Base-by-base conservation (phyloP, 2,329 filamentous ascomycete genomes). In the Botrytis tulipae region DNA sequence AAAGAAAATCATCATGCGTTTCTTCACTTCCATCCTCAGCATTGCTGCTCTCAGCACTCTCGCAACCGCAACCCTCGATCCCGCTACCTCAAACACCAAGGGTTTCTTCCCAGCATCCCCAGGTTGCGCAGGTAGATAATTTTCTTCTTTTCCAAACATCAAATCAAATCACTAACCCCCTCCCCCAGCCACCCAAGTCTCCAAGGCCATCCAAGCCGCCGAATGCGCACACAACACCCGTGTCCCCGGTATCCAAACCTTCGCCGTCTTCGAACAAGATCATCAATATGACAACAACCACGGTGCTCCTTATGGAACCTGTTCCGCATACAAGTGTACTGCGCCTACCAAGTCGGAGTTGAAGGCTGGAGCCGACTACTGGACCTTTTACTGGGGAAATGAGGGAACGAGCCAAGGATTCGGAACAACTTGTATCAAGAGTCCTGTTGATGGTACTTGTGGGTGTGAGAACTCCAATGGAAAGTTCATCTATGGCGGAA, bases 151-250 rank as follows among this genome's bases (percentile, higher is more conserved):
- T 9, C 35, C 20, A 29, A 14, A 25, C 16, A 42, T 16, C 40
- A 42, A 40, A 5, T 10, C 40, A 42, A 40, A 5, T 6, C 4
- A 54, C 48, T 54, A 54, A 54, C 48, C 14, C 20, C 3, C 7
- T 22, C 18, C 29, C 29, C 2, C 7, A 71, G 70, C 60, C 3
- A 42, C 20, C 44, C 66, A 66, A 72, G 40, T 60, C 10, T 68
- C 71, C 40, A 25, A 32, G 1, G 51, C 63, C 7, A 72, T 72
- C 40, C 71, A 72, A 68, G 71, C 71, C 62, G 71, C 62, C 42
- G 71, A 72, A 40, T 72, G 71, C 32, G 48, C 71, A 6, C 35
- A 71, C 70, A 71, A 71, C 44, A 71, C 63, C 3, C 71, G 71
- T 6, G 51, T 60, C 29, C 9, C 51, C 37, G 51, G 61, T 3